Percentiles rank a stretch among this genome's conserved stretches.
These are phyloP conservation scores for Harringtonia lauricola DNA, from an alignment of 2,329 filamentous ascomycete species.

Conservation along the genomic window DNA sequence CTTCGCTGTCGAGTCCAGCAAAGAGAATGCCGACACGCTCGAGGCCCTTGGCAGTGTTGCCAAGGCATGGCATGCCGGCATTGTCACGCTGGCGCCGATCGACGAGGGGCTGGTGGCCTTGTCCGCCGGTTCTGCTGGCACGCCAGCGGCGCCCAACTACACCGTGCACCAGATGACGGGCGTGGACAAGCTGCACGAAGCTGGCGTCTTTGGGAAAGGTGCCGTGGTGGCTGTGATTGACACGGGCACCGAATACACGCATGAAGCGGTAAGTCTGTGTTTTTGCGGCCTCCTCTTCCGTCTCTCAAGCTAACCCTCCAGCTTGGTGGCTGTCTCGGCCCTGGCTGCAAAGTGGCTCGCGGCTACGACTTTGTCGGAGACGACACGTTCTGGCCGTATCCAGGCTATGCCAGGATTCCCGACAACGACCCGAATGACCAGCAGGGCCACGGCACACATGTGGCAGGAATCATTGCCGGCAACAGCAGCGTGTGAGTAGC, in stretches of 20 bases:
- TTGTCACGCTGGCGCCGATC: not conserved
- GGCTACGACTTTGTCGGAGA: slow-evolving; percentile 11
- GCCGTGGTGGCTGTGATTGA: slow-evolving; percentile 13
- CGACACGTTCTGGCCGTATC: not conserved
- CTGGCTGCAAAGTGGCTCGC: slow-evolving; percentile 10
- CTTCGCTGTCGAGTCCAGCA: slow-evolving; percentile 11
- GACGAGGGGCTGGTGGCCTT: not conserved
- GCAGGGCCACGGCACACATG: slow-evolving; percentile 15
- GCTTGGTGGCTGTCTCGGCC: slow-evolving; percentile 9
- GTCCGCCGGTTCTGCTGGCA: not conserved
- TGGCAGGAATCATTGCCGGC: slow-evolving; percentile 17
- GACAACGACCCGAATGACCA: slow-evolving; percentile 15
- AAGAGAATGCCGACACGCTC: slow-evolving; percentile 13
- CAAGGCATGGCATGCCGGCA: slow-evolving; percentile 6
- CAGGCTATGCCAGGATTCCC: slow-evolving; percentile 5
- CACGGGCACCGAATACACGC: slow-evolving; percentile 13
- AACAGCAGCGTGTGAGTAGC: slow-evolving; percentile 4
- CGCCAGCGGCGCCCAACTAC: slow-evolving; percentile 10
- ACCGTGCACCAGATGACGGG: slow-evolving; percentile 13
- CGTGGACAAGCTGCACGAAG: slow-evolving; percentile 13
- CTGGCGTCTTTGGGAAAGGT: slow-evolving; percentile 11
- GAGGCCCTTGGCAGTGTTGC: slow-evolving; percentile 2
- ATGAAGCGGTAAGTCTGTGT: no score
- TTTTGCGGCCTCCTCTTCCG: no score
- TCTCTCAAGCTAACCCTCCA: no score